Base-by-base conservation (phyloP, 768 basidiomycete genomes). In the Trametes coccinea region DNA sequence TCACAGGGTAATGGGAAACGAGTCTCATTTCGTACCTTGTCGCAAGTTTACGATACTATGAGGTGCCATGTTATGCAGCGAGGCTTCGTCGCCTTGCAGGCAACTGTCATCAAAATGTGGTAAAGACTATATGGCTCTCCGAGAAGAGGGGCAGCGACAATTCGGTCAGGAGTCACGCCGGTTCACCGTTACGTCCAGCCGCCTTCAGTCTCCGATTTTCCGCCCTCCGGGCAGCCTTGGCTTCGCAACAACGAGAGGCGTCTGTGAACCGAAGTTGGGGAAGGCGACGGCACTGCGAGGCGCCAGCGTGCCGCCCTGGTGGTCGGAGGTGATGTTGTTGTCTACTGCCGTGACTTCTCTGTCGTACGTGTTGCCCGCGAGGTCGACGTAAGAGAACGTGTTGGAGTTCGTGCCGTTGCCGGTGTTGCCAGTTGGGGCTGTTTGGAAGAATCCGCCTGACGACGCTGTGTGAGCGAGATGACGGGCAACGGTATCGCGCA, bases 401-500 rank as follows among this genome's bases (percentile, higher is more conserved):
- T 91, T 91, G 73, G 81, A 83, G 73, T 77, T 89, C 5, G 86
- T 88, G 31, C 89, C 89, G 56, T 89, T 89, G 0, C 86, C 89
- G 6, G 72, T 72, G 69, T 84, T 86, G 11, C 84, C 83, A 1
- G 74, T 72, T 34, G 78, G 69, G 0, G 75, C 70, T 1, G 76
- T 66, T 11, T 74, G 72, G 72, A 85, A 83, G 72, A 80, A 83
- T 17, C 83, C 86, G 51, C 73, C 86, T 84, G 46, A 16, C n/a
- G 49, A 33, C 9, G 13, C 16, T 14, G 13, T 22, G 33, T 33
- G 39, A 59, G 33, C 16, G n/a, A n/a, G n/a, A n/a, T n/a, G n/a
- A n/a, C n/a, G n/a, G n/a, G n/a, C n/a, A n/a, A n/a, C 16, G 16
- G 59, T 10, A 11, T 27, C 2, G 17, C 34, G 34, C 34, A 2